Base-by-base conservation (phyloP, 257 asterid species). In the Ocimum tenuiflorum region DNA sequence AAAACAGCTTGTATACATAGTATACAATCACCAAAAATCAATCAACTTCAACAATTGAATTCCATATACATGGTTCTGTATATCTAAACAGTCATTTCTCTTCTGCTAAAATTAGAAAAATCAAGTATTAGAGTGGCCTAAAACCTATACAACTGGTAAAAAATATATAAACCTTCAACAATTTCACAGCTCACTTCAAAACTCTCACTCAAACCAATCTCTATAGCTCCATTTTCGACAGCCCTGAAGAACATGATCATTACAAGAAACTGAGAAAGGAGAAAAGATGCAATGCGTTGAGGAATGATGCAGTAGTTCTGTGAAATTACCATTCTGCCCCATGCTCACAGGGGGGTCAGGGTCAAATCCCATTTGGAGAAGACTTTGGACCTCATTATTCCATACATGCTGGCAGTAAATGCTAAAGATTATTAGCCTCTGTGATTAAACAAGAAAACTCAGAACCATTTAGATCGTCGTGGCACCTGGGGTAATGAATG, bases 61-160 rank as follows among this genome's bases (percentile, higher is more conserved):
- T 64, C 71, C 52, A 81, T 87, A 61, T 82, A 81, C 84, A 81
- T 47, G 63, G 31, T 66, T 79, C 69, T 55, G 59, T 62, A 56
- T 66, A 75, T 74, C 82, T 73, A 75, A 56, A 33, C 70, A 78
- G 77, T 79, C 77, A 72, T 54, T 73, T 27, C 78, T 82, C 95
- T 87, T 89, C 95, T 80, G 75, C 82, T 83, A 89, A 87, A 89
- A 89, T 54, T 78, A 86, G 88, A 87, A 85, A 92, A 80, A 83
- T 75, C 77, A 76, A 79, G 71, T 65, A 90, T 81, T 77, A 80
- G 76, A 38, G 14, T n/a, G 79, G 62, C 77, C 72, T 63, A 80
- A 22, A 75, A 74, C 85, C 92, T 89, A 86, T 86, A 86, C 87
- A 84, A 65, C 75, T 76, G 79, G n/a, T 49, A 48, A 63, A 27